These are phyloP conservation scores for Sodiomyces alkalinus DNA, from an alignment of 2,329 filamentous ascomycete species.

Conservation along the genomic window DNA sequence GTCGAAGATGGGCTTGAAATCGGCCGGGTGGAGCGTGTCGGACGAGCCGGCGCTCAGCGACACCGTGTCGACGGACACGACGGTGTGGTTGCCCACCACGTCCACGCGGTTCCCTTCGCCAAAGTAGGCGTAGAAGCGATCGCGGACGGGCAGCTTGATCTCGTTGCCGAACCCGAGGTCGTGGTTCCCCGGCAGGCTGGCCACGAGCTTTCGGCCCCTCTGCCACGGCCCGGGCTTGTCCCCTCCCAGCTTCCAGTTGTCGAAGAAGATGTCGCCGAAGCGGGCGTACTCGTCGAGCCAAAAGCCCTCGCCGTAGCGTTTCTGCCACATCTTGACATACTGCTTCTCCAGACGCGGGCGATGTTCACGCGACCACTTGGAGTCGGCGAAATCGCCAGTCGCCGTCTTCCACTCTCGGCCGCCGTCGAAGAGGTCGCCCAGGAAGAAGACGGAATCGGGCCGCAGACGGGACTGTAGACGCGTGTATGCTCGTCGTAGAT, in stretches of 20 bases:
- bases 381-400: constrained; percentile 42
- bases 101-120: constrained; percentile 85
- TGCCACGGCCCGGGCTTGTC: constrained; percentile 39
- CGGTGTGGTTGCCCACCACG: constrained; percentile 85
- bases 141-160: constrained; percentile 63
- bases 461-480: constrained; percentile 58
- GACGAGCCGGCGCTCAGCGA: constrained; percentile 63
- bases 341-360: constrained; percentile 36
- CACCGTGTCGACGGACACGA: constrained; percentile 80
- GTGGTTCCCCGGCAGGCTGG: constrained; percentile 85
- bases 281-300: constrained; percentile 80
- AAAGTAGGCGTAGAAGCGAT: constrained; percentile 78
- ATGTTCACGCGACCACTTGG: constrained; percentile 37
- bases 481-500: constrained; percentile 70
- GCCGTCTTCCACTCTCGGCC: constrained; percentile 84
- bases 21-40: constrained; percentile 31
- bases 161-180: constrained; percentile 83
- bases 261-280: constrained; percentile 75
- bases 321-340: constrained; percentile 50
- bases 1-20: constrained; percentile 51
- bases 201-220: constrained; percentile 61
- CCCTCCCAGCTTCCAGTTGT: constrained; percentile 47
- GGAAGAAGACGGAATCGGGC: constrained; percentile 81
- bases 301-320: constrained; percentile 62
- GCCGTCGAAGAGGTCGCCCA: constrained; percentile 91